Evolutionary conservation across 371 early-diverging fungal genomes (phyloP), one percentile per base, ranked within the genome.

Genomic region (Mucor saturninus): DNA sequence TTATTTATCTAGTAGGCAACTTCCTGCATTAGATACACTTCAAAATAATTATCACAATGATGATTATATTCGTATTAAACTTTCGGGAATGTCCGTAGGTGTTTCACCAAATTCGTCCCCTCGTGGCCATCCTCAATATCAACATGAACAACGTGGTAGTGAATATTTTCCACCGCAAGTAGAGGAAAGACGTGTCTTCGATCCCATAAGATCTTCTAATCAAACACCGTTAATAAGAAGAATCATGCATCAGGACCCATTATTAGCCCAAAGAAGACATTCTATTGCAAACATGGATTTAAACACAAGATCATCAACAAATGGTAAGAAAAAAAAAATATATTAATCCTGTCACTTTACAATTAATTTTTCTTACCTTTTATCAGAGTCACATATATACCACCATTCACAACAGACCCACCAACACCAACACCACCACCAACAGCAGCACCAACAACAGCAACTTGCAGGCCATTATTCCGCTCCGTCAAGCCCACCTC

Each of bases 1-100:
- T 10, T 57, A 35, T 26, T 10, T 57, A 13, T 46, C 57, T 11
- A 48, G 15, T 7, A 35, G 59, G 35, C 37, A 49, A 59, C 46
- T 59, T 31, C 59, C 59, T 50, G 49, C 50, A 39, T 31, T 59
- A 28, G 30, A 49, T 39, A 21, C 38, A 48, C 50, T 59, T 37
- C 37, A 49, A 28, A 38, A 46, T 15, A 45, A 57, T 21, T 45
- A 59, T n/a, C 52, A 60, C 3, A 29, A 39, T 39, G 60, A 60
- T 21, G 60, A 60, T 32, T 50, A 60, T 42, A 52, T 60, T 60
- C 51, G 60, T 42, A 30, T 52, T 42, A 50, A 60, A 43, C 53
- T 60, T 42, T 60, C 60, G 60, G 60, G 60, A 9, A 60, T 60
- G 60, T 60, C 60, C 52, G 53, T 60, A 43, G 49, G 60, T 42